Conservation (phyloP, 257 asterid genomes). For the Nyctanthes arbortristis region DNA sequence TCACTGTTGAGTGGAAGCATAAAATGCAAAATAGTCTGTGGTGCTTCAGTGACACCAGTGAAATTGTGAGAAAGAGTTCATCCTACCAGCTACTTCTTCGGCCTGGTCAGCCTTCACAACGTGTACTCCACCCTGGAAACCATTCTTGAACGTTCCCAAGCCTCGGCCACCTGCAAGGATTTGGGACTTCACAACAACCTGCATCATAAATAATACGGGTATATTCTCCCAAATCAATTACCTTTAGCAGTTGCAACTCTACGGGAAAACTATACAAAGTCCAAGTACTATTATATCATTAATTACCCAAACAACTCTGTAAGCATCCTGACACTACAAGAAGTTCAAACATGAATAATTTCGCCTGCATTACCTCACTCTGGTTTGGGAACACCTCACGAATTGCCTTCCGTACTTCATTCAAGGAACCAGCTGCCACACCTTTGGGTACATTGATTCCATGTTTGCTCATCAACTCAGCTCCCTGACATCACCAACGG, state of each 20-base stretch:
- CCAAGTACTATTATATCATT: neutral
- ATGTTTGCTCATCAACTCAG: constrained; percentile 84
- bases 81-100: constrained; percentile 77
- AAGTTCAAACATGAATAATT: neutral
- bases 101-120: constrained; percentile 79
- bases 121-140: constrained; percentile 92
- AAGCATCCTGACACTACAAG: constrained; percentile 12
- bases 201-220: constrained; percentile 19
- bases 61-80: neutral
- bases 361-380: constrained; percentile 53
- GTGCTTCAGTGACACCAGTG: neutral
- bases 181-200: constrained; percentile 95
- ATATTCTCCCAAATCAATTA: constrained; percentile 3
- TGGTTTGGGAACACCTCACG: constrained; percentile 58
- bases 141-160: constrained; percentile 89
- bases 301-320: neutral
- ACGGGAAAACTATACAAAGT: neutral
- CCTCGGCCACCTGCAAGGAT: constrained; percentile 97
- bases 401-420: constrained; percentile 63
- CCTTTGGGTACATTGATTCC: constrained; percentile 94
- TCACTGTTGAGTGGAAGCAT: constrained; percentile 12
- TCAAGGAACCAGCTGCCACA: constrained; percentile 67
- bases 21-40: neutral
- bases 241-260: constrained; percentile 4
- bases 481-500: constrained; percentile 52